Evolutionary conservation across 2,329 filamentous ascomycete species (phyloP).

Genomic region (Fusarium denticulatum): DNA sequence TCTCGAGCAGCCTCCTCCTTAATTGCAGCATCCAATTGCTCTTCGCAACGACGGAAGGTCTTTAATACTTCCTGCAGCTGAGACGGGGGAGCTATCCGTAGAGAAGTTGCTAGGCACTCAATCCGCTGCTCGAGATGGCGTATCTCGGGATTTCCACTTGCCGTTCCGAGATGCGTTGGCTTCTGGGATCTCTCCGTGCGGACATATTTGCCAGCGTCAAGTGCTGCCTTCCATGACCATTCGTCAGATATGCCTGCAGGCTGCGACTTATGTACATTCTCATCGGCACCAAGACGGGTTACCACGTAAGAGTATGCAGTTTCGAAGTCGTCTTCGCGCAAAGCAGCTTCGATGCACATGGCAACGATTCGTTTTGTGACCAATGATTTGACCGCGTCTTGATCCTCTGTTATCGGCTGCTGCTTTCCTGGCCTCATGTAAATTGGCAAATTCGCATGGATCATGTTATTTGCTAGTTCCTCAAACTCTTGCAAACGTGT

Average conservation of each 20-base stretch:
- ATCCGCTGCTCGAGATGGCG: constrained; percentile 82
- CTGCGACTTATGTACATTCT: neutral
- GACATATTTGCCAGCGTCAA: constrained; percentile 80
- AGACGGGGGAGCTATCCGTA: constrained; percentile 75
- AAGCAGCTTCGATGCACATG: constrained; percentile 82
- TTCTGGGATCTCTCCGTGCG: constrained; percentile 63
- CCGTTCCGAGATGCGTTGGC: constrained; percentile 69
- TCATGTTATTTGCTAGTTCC: constrained; percentile 73
- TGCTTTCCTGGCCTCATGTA: constrained; percentile 15
- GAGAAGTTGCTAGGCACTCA: constrained; percentile 79
- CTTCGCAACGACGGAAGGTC: constrained; percentile 80
- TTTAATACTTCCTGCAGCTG: constrained; percentile 80
- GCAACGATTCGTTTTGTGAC: constrained; percentile 76
- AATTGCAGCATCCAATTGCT: constrained; percentile 75
- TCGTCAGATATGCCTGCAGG: constrained; percentile 58
- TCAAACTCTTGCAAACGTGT: constrained; percentile 79
- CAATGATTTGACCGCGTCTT: constrained; percentile 47
- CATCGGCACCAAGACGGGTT: constrained; percentile 65
- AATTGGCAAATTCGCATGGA: constrained; percentile 63
- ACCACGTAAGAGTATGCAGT: constrained; percentile 87
- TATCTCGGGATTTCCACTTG: constrained; percentile 69
- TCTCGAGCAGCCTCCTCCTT: constrained; percentile 74
- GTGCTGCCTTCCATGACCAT: constrained; percentile 81
- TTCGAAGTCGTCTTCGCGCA: constrained; percentile 83
- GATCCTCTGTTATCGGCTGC: constrained; percentile 29